These are phyloP conservation scores for Rugonectria rugulosa DNA, from an alignment of 2,329 filamentous ascomycete genomes.

Conservation along the genomic window DNA sequence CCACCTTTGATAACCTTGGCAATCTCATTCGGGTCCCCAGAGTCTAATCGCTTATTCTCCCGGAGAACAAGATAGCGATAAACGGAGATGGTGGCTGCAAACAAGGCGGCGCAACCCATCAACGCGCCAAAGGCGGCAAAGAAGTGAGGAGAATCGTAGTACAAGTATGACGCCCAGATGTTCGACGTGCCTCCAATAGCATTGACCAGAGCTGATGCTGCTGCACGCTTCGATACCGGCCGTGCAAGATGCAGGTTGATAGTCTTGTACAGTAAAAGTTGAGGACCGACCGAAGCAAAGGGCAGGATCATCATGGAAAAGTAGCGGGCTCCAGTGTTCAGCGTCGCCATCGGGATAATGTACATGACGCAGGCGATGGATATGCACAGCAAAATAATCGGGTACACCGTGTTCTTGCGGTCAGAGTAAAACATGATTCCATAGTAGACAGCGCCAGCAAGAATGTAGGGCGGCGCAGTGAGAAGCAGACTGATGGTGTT, in stretches of 20 bases:
- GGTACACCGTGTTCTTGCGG: slow-evolving; percentile 45
- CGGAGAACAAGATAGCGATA: slow-evolving; percentile 48
- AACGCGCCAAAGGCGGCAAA: slow-evolving; percentile 51
- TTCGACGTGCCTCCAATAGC: slow-evolving; percentile 44
- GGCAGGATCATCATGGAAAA: slow-evolving; percentile 52
- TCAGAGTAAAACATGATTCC: neutral
- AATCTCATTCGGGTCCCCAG: slow-evolving; percentile 45
- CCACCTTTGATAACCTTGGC: slow-evolving; percentile 50
- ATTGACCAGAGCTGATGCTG: slow-evolving; percentile 51
- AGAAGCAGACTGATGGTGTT: slow-evolving; percentile 66
- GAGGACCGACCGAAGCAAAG: slow-evolving; percentile 45
- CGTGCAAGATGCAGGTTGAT: slow-evolving; percentile 51
- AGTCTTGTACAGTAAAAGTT: slow-evolving; percentile 51
- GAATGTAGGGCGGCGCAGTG: slow-evolving; percentile 70
- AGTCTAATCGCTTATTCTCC: slow-evolving; percentile 49
- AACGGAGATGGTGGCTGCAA: slow-evolving; percentile 44
- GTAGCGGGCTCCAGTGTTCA: slow-evolving; percentile 49
- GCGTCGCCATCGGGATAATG: slow-evolving; percentile 47
- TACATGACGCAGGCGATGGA: slow-evolving; percentile 45
- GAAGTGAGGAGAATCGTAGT: slow-evolving; percentile 47
- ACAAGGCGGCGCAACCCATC: slow-evolving; percentile 44
- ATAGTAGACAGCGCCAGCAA: slow-evolving; percentile 40
- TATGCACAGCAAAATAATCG: slow-evolving; percentile 46
- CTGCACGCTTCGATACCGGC: slow-evolving; percentile 51
- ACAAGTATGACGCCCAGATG: slow-evolving; percentile 48